Percentiles rank a stretch among this genome's conserved stretches.
Evolutionary conservation across 257 asterid species (phyloP).

Genomic region (Phtheirospermum japonicum): DNA sequence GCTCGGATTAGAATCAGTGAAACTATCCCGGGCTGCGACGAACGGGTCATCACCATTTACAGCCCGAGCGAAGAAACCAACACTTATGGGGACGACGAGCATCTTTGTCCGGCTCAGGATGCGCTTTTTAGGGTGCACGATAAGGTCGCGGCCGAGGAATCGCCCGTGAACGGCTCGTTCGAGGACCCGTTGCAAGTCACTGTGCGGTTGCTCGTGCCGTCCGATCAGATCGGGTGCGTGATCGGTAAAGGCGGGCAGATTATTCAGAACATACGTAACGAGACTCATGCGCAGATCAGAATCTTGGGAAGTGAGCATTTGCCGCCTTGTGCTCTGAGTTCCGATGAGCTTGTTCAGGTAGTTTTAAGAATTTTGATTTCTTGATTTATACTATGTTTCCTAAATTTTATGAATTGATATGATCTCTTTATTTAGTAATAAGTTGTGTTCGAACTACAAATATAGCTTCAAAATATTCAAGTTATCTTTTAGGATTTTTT

Average conservation of each 20-base stretch:
- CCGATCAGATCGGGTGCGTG: slow-evolving; percentile 54
- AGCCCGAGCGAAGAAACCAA: slow-evolving; percentile 75
- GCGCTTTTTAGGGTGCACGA: slow-evolving; percentile 84
- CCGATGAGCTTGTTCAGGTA: slow-evolving; percentile 93
- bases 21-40: slow-evolving; percentile 87
- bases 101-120: slow-evolving; percentile 77
- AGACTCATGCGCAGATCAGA: slow-evolving; percentile 77
- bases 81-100: slow-evolving; percentile 53
- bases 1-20: slow-evolving; percentile 84
- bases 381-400: slow-evolving; percentile 10
- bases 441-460: not conserved
- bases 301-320: slow-evolving; percentile 74
- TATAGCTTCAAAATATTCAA: slow-evolving; percentile 2
- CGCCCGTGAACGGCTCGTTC: slow-evolving; percentile 43
- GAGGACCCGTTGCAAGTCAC: slow-evolving; percentile 55
- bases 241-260: slow-evolving; percentile 60
- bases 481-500: not conserved
- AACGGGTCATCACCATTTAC: slow-evolving; percentile 79
- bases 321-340: slow-evolving; percentile 85
- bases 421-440: not conserved
- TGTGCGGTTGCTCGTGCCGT: slow-evolving; percentile 49
- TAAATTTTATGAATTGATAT: not conserved
- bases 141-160: slow-evolving; percentile 61
- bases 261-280: slow-evolving; percentile 41
- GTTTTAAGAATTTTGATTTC: not conserved